phyloP scores from a whole-genome alignment of 2,329 filamentous ascomycete genomes.

The Stachybotrys chlorohalonatus region DNA sequence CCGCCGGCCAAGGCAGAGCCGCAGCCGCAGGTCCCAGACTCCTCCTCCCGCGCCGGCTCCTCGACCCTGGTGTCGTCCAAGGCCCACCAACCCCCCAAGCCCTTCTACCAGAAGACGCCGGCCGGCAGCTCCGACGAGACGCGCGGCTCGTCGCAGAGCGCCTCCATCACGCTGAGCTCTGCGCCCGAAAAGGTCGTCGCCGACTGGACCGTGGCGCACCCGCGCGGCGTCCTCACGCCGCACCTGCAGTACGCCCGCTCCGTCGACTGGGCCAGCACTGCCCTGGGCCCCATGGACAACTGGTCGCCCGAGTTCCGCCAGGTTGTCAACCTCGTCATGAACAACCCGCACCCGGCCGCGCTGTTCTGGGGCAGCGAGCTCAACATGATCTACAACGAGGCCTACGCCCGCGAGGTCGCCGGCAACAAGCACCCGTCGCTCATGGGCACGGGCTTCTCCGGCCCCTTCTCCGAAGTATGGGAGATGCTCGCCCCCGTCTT shows the following conservation, averaged over 20 bases:
- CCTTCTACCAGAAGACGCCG: conserved; percentile 1
- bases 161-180: conserved; percentile 14
- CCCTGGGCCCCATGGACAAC: conserved; percentile 30
- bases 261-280: conserved; percentile 32
- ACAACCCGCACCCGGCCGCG: conserved; percentile 33
- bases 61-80: neutral
- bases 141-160: conserved; percentile 14
- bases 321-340: conserved; percentile 25
- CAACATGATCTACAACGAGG: conserved; percentile 56
- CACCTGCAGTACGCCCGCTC: conserved; percentile 19
- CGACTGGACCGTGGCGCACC: conserved; percentile 22
- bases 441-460: conserved; percentile 48
- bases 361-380: conserved; percentile 55
- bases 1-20: neutral
- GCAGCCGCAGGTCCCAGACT: neutral
- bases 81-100: neutral
- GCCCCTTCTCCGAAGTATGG: conserved; percentile 46
- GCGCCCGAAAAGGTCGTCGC: conserved; percentile 22
- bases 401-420: conserved; percentile 44
- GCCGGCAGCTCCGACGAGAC: conserved; percentile 18
- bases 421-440: conserved; percentile 53
- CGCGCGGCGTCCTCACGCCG: conserved; percentile 18
- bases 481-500: conserved; percentile 20
- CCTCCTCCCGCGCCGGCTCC: neutral
- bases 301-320: conserved; percentile 37